These are phyloP conservation scores for Passalora sequoiae DNA, from an alignment of 2,329 filamentous ascomycete species.

Conservation along the genomic window DNA sequence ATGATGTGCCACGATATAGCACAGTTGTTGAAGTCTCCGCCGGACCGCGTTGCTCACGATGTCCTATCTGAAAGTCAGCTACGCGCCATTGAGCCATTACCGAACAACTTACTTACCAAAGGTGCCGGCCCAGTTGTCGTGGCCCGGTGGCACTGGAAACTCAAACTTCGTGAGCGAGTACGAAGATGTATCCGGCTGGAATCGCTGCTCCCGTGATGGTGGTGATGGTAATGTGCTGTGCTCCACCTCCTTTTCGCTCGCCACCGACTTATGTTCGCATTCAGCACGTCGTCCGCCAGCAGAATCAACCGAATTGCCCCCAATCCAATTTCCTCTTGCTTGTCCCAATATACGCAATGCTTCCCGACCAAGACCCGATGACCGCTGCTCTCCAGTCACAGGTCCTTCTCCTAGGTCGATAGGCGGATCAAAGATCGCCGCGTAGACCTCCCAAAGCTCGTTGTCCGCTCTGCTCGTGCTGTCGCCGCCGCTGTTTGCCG, in stretches of 20 bases:
- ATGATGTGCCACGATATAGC: conserved; percentile 31
- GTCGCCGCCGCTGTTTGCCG: conserved; percentile 10
- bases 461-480: conserved; percentile 8
- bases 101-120: conserved; percentile 22
- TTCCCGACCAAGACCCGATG: neutral
- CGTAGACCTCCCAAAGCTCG: conserved; percentile 31
- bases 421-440: conserved; percentile 24
- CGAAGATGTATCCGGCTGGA: conserved; percentile 21
- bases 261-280: neutral
- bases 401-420: neutral
- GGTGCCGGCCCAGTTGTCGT: conserved; percentile 25
- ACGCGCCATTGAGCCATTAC: neutral
- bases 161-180: conserved; percentile 28
- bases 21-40: conserved; percentile 26
- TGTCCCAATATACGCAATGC: neutral
- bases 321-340: neutral
- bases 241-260: neutral
- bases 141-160: conserved; percentile 28
- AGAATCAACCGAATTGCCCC: neutral
- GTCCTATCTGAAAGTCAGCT: conserved; percentile 19
- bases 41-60: conserved; percentile 18
- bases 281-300: neutral
- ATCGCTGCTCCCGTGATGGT: too few species aligned
- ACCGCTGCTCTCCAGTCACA: neutral
- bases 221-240: too few species aligned